Evolutionary conservation across 352 stramenopile genomes (phyloP).

Genomic region (Salisapilia sapeloensis): DNA sequence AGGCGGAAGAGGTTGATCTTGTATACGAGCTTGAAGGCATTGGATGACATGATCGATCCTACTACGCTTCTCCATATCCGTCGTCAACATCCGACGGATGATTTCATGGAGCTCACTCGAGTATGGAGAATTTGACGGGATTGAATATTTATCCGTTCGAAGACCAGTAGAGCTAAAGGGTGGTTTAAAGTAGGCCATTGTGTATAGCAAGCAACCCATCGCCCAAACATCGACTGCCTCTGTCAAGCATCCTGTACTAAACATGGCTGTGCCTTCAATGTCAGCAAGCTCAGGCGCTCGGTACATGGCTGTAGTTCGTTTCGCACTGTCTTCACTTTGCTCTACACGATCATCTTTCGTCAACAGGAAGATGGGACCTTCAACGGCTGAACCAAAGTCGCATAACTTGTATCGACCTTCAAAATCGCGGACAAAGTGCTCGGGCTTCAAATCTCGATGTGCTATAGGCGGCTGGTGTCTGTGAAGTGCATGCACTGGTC

Average conservation of each 20-base stretch:
- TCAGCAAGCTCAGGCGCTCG: conserved; percentile 94
- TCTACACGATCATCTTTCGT: conserved; percentile 71
- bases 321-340: conserved; percentile 90
- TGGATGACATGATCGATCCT: conserved; percentile 88
- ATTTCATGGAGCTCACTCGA: conserved; percentile 76
- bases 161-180: conserved; percentile 93
- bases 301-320: conserved; percentile 96
- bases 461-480: conserved; percentile 81
- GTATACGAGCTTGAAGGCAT: conserved; percentile 74
- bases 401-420: conserved; percentile 90
- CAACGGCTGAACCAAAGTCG: conserved; percentile 89
- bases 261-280: conserved; percentile 82
- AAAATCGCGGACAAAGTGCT: conserved; percentile 90
- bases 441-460: conserved; percentile 94
- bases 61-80: conserved; percentile 79
- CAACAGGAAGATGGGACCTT: conserved; percentile 49
- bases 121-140: conserved; percentile 83
- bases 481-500: conserved; percentile 42
- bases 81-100: conserved; percentile 84
- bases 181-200: conserved; percentile 90
- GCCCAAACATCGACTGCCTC: conserved; percentile 88
- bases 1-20: too few relatives aligned
- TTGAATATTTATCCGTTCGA: conserved; percentile 87
- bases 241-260: conserved; percentile 83
- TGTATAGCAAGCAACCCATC: conserved; percentile 93